Percentiles rank a stretch among this genome's conserved stretches.
These are phyloP conservation scores for Actinomortierella wolfii DNA, from an alignment of 371 early-diverging fungal species.

Conservation along the genomic window DNA sequence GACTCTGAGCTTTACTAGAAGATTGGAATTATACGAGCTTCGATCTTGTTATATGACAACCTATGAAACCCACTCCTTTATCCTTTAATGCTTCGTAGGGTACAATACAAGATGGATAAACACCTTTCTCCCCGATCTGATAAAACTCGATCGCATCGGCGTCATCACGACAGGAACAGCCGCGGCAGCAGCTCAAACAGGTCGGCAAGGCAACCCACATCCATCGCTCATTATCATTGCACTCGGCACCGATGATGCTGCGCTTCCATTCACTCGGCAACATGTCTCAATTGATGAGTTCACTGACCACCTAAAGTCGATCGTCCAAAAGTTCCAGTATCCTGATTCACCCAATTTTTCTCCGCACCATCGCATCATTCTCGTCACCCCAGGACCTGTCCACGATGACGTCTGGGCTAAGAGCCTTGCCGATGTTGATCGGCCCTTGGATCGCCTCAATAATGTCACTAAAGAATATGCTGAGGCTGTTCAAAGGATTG, in stretches of 20 bases:
- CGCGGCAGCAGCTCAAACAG: neutral
- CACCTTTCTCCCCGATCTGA: constrained; percentile 35
- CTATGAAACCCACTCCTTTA: constrained; percentile 6
- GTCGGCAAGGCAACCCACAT: too few relatives aligned
- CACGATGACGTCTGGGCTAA: constrained; percentile 29
- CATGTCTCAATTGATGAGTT: constrained; percentile 27
- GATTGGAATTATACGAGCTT: too few relatives aligned
- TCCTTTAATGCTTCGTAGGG: constrained; percentile 5
- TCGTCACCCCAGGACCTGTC: constrained; percentile 37
- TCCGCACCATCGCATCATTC: constrained; percentile 31
- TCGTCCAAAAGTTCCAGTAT: constrained; percentile 24
- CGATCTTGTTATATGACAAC: too few relatives aligned
- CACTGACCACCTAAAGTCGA: constrained; percentile 23
- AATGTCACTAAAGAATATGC: constrained; percentile 31
- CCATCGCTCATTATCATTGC: constrained; percentile 30
- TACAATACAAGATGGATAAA: constrained; percentile 42
- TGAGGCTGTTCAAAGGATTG: constrained; percentile 28
- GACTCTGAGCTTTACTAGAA: too few relatives aligned
- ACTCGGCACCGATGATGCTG: constrained; percentile 40
- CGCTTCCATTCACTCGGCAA: constrained; percentile 37
- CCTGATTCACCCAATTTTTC: constrained; percentile 42
- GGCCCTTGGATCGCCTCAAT: constrained; percentile 30
- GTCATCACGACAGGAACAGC: neutral
- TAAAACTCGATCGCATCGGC: constrained; percentile 18
- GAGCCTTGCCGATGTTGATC: constrained; percentile 14